phyloP scores from a whole-genome alignment of 805 yeast genomes.

The Candida pseudoglaebosa region DNA sequence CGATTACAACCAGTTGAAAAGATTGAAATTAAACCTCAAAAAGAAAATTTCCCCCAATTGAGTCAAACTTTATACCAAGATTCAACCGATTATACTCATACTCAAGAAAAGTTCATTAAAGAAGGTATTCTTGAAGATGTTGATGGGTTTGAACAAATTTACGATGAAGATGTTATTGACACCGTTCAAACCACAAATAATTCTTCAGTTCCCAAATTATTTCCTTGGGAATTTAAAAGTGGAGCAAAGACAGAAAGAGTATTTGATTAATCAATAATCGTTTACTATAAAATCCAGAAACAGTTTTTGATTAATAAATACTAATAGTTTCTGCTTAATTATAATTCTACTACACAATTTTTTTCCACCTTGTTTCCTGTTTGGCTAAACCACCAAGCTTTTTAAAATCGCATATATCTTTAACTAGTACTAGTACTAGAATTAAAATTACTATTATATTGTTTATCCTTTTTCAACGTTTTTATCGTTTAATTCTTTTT shows the following conservation, averaged over 20 bases:
- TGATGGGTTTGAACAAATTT: slow-evolving; percentile 12
- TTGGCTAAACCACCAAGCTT: too few relatives aligned
- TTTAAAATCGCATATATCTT: too few relatives aligned
- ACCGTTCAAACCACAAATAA: background rate
- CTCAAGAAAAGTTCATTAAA: slow-evolving; percentile 11
- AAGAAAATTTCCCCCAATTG: background rate
- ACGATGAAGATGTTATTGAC: slow-evolving; percentile 6
- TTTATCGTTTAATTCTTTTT: too few relatives aligned
- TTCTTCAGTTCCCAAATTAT: slow-evolving; percentile 17
- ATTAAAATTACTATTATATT: too few relatives aligned
- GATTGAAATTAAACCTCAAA: slow-evolving; percentile 3
- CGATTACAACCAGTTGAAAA: slow-evolving; percentile 11
- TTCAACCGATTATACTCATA: slow-evolving; percentile 6
- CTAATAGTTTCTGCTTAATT: too few relatives aligned
- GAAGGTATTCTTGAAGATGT: slow-evolving; percentile 12
- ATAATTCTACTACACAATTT: too few relatives aligned
- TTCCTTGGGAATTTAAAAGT: slow-evolving; percentile 35
- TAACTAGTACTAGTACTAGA: too few relatives aligned
- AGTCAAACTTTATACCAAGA: background rate
- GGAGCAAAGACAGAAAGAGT: slow-evolving; percentile 18
- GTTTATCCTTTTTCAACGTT: too few relatives aligned
- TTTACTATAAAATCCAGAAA: too few relatives aligned
- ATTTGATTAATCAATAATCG: too few relatives aligned
- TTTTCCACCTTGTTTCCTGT: too few relatives aligned
- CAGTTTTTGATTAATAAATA: too few relatives aligned